Percentiles rank a stretch among this genome's conserved stretches.
phyloP scores from a whole-genome alignment of 75 land plant species.

The Picea sitchensis region DNA sequence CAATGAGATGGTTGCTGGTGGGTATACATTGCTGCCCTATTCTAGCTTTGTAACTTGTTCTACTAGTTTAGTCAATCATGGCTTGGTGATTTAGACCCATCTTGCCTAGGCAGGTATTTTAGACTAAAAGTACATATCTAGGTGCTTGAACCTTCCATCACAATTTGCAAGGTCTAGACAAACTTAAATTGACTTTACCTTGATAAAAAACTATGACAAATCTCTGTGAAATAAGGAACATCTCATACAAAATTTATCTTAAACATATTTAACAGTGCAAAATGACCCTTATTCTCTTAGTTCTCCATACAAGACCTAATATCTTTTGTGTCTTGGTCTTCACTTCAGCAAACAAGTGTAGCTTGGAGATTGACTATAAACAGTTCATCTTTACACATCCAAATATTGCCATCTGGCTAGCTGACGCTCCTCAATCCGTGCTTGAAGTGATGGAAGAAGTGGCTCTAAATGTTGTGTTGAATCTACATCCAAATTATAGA shows the following conservation, averaged over 20 bases:
- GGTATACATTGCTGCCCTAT: background rate
- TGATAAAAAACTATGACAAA: no score
- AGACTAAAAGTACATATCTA: background rate
- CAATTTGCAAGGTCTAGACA: background rate
- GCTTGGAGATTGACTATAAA: constrained; percentile 86
- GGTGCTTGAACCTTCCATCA: background rate
- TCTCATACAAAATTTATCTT: no score
- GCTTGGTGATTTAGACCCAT: background rate
- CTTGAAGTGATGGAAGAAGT: constrained; percentile 98
- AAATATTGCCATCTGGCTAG: constrained; percentile 95
- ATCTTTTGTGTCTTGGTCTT: constrained; percentile 1
- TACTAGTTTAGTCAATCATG: background rate
- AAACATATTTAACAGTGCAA: no score
- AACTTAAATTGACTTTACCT: no score
- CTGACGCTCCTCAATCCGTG: constrained; percentile 91
- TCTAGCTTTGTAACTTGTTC: background rate
- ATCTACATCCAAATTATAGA: constrained; percentile 78
- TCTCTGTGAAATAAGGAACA: no score
- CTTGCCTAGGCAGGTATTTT: background rate
- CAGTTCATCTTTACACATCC: constrained; percentile 84
- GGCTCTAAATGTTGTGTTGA: constrained; percentile 66
- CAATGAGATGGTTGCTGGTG: constrained; percentile 94
- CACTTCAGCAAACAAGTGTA: constrained; percentile 81
- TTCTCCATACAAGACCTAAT: background rate
- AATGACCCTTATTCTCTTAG: background rate